phyloP scores from a whole-genome alignment of 331 rosid genomes.

The Malus hybrid region DNA sequence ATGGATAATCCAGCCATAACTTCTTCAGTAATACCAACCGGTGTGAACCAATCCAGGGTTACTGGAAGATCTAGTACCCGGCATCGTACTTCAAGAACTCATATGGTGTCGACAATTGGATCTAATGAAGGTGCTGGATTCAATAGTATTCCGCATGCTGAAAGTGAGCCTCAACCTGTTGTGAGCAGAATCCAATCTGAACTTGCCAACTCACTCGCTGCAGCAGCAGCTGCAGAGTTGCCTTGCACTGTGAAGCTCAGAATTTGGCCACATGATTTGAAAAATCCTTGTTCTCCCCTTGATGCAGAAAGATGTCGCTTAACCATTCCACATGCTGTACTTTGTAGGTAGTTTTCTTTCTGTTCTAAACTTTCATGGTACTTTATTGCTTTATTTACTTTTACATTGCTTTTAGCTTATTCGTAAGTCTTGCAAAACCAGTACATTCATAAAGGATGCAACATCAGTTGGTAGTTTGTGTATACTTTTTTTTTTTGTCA shows the following conservation, averaged over 20 bases:
- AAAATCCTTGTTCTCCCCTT: constrained; percentile 65
- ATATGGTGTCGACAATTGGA: constrained; percentile 33
- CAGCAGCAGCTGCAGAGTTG: constrained; percentile 83
- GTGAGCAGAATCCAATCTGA: constrained; percentile 72
- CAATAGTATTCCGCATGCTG: constrained; percentile 33
- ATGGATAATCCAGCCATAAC: constrained; percentile 25
- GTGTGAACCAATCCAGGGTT: constrained; percentile 51
- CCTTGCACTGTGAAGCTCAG: constrained; percentile 97
- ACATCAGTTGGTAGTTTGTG: neutral
- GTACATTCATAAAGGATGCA: neutral
- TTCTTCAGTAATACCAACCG: constrained; percentile 43
- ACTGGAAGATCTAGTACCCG: constrained; percentile 55
- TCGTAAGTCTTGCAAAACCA: neutral
- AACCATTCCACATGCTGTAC: constrained; percentile 84
- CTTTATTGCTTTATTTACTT: neutral
- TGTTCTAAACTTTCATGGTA: neutral
- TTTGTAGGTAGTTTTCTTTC: constrained; percentile 66
- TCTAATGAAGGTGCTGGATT: constrained; percentile 47
- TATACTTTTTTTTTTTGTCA: neutral
- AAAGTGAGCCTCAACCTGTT: constrained; percentile 59
- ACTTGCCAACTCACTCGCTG: constrained; percentile 78
- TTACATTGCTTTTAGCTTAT: neutral
- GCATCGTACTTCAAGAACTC: constrained; percentile 49
- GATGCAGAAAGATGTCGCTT: constrained; percentile 67
- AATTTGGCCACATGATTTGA: constrained; percentile 84